Conservation (phyloP, 192 early-diverging fungal genomes). For the Coemansia sp. region DNA sequence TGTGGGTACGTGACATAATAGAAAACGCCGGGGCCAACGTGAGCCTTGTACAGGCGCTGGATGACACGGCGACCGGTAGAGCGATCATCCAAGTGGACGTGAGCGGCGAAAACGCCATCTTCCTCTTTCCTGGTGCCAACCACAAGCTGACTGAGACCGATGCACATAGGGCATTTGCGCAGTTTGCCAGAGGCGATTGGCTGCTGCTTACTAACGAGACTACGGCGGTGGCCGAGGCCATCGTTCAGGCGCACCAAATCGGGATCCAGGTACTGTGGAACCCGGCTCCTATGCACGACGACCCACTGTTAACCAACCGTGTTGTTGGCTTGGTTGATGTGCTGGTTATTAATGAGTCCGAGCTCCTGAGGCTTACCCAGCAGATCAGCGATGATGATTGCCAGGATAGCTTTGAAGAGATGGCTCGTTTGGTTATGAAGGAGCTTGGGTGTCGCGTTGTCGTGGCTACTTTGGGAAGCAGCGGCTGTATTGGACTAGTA, state of each 20-base stretch:
- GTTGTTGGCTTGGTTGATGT: conserved; percentile 64
- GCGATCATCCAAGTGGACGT: conserved; percentile 83
- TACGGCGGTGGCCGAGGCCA: conserved; percentile 61
- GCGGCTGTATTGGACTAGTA: conserved; percentile 30
- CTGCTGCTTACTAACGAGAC: conserved; percentile 90
- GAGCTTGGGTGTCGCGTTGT: conserved; percentile 12
- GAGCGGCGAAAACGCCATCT: conserved; percentile 81
- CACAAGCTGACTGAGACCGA: conserved; percentile 53
- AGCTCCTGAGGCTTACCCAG: conserved; percentile 56
- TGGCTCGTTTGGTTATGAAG: conserved; percentile 22
- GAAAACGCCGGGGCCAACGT: conserved; percentile 64
- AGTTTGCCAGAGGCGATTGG: conserved; percentile 67
- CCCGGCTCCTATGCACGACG: conserved; percentile 71
- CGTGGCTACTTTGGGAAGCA: conserved; percentile 32
- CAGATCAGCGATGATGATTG: neutral
- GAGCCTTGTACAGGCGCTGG: conserved; percentile 54
- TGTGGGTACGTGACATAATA: conserved; percentile 72
- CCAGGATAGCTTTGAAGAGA: neutral
- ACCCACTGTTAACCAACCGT: conserved; percentile 32
- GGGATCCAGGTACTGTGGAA: conserved; percentile 79
- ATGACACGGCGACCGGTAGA: conserved; percentile 67
- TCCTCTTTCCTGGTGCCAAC: conserved; percentile 82
- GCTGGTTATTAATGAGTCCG: conserved; percentile 79
- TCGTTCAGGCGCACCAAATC: conserved; percentile 53
- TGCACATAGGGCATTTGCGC: conserved; percentile 50